Evolutionary conservation across 495 filamentous ascomycete genomes (phyloP), one percentile per base, ranked within the genome.

Genomic region (Delitschia confertaspora): DNA sequence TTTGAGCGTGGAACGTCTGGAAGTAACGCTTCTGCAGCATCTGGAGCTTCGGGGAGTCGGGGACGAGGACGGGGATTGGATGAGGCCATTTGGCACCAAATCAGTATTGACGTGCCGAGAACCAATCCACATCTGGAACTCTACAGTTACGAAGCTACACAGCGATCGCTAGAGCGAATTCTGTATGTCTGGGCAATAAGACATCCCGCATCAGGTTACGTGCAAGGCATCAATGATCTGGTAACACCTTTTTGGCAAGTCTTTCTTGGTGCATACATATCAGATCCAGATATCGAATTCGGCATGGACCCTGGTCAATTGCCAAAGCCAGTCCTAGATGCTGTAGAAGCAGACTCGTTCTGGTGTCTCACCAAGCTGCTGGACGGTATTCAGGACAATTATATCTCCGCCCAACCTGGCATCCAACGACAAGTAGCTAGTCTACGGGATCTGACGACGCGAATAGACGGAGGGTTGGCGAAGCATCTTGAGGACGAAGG

Each of bases 241-340:
- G 89, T 95, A 2, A 94, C 89, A 6, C 91, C 91, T 8, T 96
- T 98, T 61, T 98, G 85, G 79, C 86, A 98, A 60, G 88, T 95
- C 2, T 98, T 98, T 56, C 69, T 98, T 7, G 91, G 86, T 16
- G 78, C 78, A 23, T 98, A 98, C 58, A 94, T 96, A 47, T 88
- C 87, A 3, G 85, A 93, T 54, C 74, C 79, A n/a, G 80, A 95
- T 56, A 81, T 95, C 32, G 88, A 93, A 63, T 79, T 74, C 52
- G 88, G 88, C 44, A 93, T 95, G 88, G 89, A 98, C 60, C 91
- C 91, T 0, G 93, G 86, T 9, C 88, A 94, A 61, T 69, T 98
- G 24, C 91, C 91, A 5, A 82, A 76, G 58, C 73, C 86, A 24
- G 91, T 98, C 29, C 68, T 98, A 24, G 91, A 98, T 67, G 91